phyloP scores from a whole-genome alignment of 2,329 filamentous ascomycete genomes.

The Penicillium sp. region DNA sequence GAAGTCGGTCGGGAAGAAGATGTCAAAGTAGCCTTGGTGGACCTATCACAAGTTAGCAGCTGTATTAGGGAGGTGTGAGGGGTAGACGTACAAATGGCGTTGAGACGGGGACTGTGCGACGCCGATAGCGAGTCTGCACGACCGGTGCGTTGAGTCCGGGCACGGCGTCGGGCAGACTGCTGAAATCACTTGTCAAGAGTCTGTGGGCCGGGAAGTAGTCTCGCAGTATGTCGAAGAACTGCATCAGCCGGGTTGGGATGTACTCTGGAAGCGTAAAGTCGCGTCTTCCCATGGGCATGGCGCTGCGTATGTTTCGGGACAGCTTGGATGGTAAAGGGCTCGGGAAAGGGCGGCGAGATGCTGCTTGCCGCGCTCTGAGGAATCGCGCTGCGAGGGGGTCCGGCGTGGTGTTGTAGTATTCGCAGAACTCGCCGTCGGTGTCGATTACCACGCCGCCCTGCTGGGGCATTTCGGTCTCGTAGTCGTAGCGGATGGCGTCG shows the following conservation, averaged over 20 bases:
- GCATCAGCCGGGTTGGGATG: constrained; percentile 89
- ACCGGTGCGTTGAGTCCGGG: constrained; percentile 87
- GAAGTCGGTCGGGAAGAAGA: constrained; percentile 97
- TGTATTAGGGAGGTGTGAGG: no score
- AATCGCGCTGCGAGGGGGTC: constrained; percentile 82
- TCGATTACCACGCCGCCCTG: constrained; percentile 90
- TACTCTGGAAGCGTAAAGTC: constrained; percentile 85
- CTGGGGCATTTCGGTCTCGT: constrained; percentile 71
- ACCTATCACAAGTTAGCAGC: constrained; percentile 55
- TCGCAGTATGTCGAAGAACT: constrained; percentile 90
- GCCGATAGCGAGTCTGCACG: constrained; percentile 88
- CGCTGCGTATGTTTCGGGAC: constrained; percentile 59
- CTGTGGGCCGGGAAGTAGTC: constrained; percentile 86
- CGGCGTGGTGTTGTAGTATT: constrained; percentile 79
- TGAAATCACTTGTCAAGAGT: constrained; percentile 86
- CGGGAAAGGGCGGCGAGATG: constrained; percentile 46
- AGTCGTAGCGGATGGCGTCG: constrained; percentile 88
- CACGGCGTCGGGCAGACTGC: constrained; percentile 76
- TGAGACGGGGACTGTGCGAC: constrained; percentile 80
- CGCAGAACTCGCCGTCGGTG: constrained; percentile 80
- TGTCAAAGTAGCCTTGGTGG: constrained; percentile 98
- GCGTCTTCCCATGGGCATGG: constrained; percentile 62
- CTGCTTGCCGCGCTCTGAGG: constrained; percentile 77
- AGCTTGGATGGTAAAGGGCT: constrained; percentile 46
- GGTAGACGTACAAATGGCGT: constrained; percentile 85